Conservation (phyloP, 169 alveolate species). For the Plasmodium yoelii region DNA sequence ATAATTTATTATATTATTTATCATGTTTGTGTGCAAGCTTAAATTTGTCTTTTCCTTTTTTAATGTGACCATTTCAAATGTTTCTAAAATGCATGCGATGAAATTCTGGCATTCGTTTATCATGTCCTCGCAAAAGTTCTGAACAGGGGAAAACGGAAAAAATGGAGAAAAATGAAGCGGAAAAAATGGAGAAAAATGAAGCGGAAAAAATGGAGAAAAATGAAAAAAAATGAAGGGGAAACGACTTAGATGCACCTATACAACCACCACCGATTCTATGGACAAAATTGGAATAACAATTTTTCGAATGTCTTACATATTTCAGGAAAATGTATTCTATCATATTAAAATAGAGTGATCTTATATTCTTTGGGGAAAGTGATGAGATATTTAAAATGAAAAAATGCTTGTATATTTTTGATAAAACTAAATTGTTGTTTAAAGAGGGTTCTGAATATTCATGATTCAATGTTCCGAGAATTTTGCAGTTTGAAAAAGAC, state of each 20-base stretch:
- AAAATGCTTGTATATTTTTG: constrained; percentile 10
- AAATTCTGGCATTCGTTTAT: constrained; percentile 44
- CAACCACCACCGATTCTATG: neutral
- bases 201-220: neutral
- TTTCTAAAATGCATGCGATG: constrained; percentile 20
- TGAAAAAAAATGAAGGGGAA: too few species aligned
- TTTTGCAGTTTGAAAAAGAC: neutral
- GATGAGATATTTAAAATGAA: constrained; percentile 16
- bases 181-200: too few species aligned
- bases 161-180: too few species aligned
- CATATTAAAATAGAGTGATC: constrained; percentile 19
- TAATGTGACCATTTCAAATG: constrained; percentile 9
- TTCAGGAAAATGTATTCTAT: constrained; percentile 47
- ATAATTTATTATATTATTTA: constrained; percentile 31
- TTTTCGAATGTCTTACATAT: constrained; percentile 19
- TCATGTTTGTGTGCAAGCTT: constrained; percentile 11
- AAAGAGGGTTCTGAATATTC: neutral
- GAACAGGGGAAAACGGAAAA: too few species aligned
- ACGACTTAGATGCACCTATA: neutral
- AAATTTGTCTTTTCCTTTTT: neutral
- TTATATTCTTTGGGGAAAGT: constrained; percentile 12
- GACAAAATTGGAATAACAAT: neutral
- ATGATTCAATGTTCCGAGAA: constrained; percentile 22
- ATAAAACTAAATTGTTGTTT: too few species aligned
- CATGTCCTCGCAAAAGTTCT: constrained; percentile 66